Base-by-base conservation (phyloP, 495 filamentous ascomycete species). In the Staphylotrichum longicolle region DNA sequence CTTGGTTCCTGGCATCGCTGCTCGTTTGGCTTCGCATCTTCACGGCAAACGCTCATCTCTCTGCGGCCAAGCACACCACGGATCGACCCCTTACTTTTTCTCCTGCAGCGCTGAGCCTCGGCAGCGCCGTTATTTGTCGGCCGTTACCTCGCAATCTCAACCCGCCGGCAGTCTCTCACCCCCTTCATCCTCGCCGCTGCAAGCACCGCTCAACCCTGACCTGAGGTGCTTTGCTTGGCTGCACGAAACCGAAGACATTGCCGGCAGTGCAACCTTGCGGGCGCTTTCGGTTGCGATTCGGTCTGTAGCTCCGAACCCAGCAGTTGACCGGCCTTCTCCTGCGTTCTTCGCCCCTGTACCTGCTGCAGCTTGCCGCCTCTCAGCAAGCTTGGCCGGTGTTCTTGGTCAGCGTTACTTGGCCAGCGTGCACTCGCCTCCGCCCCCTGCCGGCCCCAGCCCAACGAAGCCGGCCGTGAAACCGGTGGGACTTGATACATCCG, bases 191-290 rank as follows among this genome's bases (percentile, higher is more conserved):
- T 27, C 20, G 20, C 50, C 50, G 42, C 39, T 47, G 39, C 63
- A 14, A 57, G 15, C 59, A 59, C 56, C 57, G 46, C 65, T 44
- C 51, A 41, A 34, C 51, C 39, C 60, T 40, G 48, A 34, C 9
- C 49, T 57, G 51, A 63, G 41, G 44, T 51, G 45, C 33, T 62
- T 52, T 45, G 54, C 35, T 41, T 54, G 53, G 47, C 66, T 69
- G 66, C 64, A 67, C 60, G 57, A 49, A 66, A 65, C 68, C 68
- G 66, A 67, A 64, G 66, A 69, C 66, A 70, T 63, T 63, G 54
- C 54, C 55, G 39, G 66, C 57, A 39, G 68, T 71, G 64, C 48
- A 49, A 71, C 68, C 54, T 58, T 57, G 60, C 60, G 40, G 40
- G 60, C 60, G 54, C 63, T 59, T 45, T 57, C 62, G 42, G 48